Evolutionary conservation across 2,329 filamentous ascomycete genomes (phyloP), one percentile per base, ranked within the genome.

Genomic region (Coleophoma cylindrospora): DNA sequence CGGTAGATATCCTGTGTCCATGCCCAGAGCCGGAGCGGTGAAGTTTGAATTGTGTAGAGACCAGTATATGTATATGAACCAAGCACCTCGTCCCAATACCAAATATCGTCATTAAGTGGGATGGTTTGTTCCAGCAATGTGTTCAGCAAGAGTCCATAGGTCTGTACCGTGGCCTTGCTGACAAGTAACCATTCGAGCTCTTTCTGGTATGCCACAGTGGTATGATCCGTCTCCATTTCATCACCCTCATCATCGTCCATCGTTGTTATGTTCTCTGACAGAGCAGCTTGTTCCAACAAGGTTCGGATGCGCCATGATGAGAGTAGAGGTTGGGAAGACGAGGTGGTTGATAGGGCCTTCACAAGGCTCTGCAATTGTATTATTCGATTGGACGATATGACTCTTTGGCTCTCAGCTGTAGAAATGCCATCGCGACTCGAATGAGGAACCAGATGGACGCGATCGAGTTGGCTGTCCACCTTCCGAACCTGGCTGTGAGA

Each of bases 81-180:
- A 32, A 96, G 71, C 2, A 96, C 80, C 57, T 94, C 87, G 63
- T 96, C 89, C 94, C 94, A 99, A 67, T 97, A 97, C 83, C 87
- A 91, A 21, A 96, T 85, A 59, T 96, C 91, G 57, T 96, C 85
- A 60, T 84, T 88, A 15, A 99, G 70, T 0, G 86, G 86, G 11
- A 92, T 83, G 11, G 91, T 95, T 60, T 94, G 87, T 49, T 92
- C 86, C 11, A 96, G 70, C 3, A 97, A 76, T 0, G 81, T 83
- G 58, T 84, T 84, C 58, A 96, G 73, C 38, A 95, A 78, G 45
- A 89, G 72, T 4, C 92, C 92, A 62, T 96, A 95, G 1, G 87
- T 84, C 64, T 96, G 92, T n/a, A 91, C 83, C 0, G 91, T 89
- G 4, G 91, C 91, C 68, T 97, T 99, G 68, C 87, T 89, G 32